Base-by-base conservation (phyloP, 441 rosid species). In the Theobroma grandiflorum region DNA sequence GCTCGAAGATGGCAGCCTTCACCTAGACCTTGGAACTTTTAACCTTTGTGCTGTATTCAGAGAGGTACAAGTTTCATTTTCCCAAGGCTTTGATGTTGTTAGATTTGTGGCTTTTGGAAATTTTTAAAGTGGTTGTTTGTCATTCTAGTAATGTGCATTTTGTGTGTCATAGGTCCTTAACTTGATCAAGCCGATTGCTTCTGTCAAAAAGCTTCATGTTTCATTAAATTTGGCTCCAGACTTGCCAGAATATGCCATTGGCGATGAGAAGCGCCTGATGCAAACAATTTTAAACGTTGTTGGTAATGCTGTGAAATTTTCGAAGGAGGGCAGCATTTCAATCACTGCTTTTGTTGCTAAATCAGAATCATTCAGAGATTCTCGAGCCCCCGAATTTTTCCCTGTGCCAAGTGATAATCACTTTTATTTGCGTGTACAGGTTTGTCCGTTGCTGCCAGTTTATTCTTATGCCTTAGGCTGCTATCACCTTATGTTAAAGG, bases 1-100 rank as follows among this genome's bases (percentile, higher is more conserved):
- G 90, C 94, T 97, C 80, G 99, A 97, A 88, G 99, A 97, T 90
- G 99, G 99, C 52, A 97, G 97, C 87, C 97, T 95, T 87, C 97
- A 89, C 81, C 96, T 97, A 82, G 96, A 97, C 38, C 78, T 88
- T 55, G 91, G 77, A 78, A 87, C 91, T 78, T 95, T 94, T 76
- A 91, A 89, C 87, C 92, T 97, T 79, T 92, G 85, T 84, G 80
- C 84, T 58, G 86, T 91, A 38, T 94, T 94, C 81, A 88, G 85
- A 76, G 99, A 95, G 98, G 99, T 94, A 77, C 37, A 75, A 38
- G 31, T 68, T 33, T n/a, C 40, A 71, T 2, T 4, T 59, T 72
- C 47, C 22, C 58, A 63, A 22, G 49, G 49, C 49, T 42, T 42
- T 3, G 45, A 42, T 67, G 76, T 8, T 37, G 55, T 58, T 31